Evolutionary conservation across 805 yeast species (phyloP).

Genomic region (Lachancea sp.): DNA sequence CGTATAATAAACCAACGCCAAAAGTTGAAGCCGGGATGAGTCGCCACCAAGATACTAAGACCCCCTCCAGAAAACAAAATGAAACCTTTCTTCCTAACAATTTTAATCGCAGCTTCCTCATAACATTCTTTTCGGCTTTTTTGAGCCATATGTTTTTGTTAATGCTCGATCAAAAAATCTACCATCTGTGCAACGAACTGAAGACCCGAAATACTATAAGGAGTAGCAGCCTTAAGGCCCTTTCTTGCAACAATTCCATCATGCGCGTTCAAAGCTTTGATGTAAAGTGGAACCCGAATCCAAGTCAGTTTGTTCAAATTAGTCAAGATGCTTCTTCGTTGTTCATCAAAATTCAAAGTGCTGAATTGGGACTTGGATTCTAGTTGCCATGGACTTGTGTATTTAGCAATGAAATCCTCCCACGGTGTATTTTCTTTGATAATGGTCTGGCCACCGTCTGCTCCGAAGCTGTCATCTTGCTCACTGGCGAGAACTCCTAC

Average conservation of each 20-base stretch:
- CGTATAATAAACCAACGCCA: too few species aligned
- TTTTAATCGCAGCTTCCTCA: neutral
- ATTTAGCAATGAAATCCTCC: slow-evolving; percentile 25
- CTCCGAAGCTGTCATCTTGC: slow-evolving; percentile 12
- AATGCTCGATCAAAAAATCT: slow-evolving; percentile 13
- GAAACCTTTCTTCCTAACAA: too few species aligned
- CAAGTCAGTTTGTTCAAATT: slow-evolving; percentile 62
- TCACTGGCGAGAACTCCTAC: slow-evolving; percentile 22
- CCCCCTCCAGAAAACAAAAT: too few species aligned
- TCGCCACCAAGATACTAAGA: too few species aligned
- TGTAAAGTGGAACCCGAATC: slow-evolving; percentile 69
- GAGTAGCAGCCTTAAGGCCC: slow-evolving; percentile 39
- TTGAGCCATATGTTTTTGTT: neutral
- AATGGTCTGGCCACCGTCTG: slow-evolving; percentile 10
- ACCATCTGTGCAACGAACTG: slow-evolving; percentile 26
- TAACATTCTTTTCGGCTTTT: neutral
- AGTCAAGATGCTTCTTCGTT: slow-evolving; percentile 38
- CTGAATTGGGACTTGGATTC: slow-evolving; percentile 16
- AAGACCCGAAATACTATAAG: slow-evolving; percentile 26
- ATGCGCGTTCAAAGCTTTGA: slow-evolving; percentile 74
- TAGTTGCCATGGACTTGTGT: slow-evolving; percentile 19
- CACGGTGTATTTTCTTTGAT: slow-evolving; percentile 13
- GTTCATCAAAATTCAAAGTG: slow-evolving; percentile 33
- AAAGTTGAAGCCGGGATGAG: too few species aligned
- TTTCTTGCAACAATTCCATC: slow-evolving; percentile 79